A percentile compares a stretch with the other conserved stretches of the same genome.
These are phyloP conservation scores for Tuctoria greenei DNA, from an alignment of 176 grass and related monocot genomes.

Conservation along the genomic window DNA sequence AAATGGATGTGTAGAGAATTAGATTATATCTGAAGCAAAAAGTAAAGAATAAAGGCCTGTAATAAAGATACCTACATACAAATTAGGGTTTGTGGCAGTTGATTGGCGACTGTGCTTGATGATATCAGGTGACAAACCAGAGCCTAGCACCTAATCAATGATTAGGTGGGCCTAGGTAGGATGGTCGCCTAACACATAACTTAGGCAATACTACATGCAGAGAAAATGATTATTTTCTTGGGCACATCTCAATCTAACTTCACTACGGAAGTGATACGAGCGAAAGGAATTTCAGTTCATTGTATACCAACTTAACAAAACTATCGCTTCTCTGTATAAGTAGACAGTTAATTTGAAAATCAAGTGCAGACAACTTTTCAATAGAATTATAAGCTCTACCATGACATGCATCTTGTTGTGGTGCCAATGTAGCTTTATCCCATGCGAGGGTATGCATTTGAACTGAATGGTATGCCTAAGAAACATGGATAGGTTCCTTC, in stretches of 20 bases:
- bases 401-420: not conserved
- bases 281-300: not conserved
- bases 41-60: not conserved
- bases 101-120: not conserved
- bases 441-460: not conserved
- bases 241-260: constrained; percentile 18
- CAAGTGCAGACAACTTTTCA: constrained; percentile 1
- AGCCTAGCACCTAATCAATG: not conserved
- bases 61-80: not conserved
- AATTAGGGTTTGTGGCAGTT: not conserved
- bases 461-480: not conserved
- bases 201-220: not conserved
- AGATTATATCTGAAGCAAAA: not conserved
- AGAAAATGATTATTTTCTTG: constrained; percentile 9
- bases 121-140: not conserved
- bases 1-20: constrained; percentile 8
- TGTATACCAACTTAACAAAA: not conserved
- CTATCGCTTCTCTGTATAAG: not conserved
- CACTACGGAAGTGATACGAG: constrained; percentile 1
- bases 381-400: not conserved
- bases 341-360: constrained; percentile 8
- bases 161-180: not conserved
- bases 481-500: not conserved
- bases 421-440: not conserved
- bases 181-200: not conserved